A percentile compares a stretch with the other conserved stretches of the same genome.
Conservation (phyloP, 441 rosid species). For the Kokia cookei region DNA sequence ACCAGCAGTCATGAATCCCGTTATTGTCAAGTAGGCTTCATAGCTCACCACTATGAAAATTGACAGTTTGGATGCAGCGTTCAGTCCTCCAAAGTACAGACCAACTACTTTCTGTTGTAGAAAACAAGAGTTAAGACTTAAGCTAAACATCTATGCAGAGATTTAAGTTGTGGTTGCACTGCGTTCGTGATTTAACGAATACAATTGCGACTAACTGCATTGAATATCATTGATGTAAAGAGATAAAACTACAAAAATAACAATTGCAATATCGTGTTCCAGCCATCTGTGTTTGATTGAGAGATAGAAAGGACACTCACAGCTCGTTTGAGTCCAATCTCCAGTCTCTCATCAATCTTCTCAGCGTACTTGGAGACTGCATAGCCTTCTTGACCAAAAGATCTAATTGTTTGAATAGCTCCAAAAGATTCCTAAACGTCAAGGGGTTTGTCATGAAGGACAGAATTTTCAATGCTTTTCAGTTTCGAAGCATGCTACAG, state of each 20-base stretch:
- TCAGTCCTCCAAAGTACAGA: constrained; percentile 71
- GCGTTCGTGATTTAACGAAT: neutral
- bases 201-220: too few species aligned
- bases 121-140: constrained; percentile 7
- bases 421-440: constrained; percentile 78
- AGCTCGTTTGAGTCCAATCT: constrained; percentile 85
- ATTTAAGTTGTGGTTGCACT: too few species aligned
- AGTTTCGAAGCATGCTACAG: neutral
- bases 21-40: constrained; percentile 81
- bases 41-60: constrained; percentile 75
- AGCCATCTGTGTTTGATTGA: neutral
- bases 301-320: constrained; percentile 31
- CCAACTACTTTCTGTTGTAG: constrained; percentile 62
- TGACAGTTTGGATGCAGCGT: constrained; percentile 82
- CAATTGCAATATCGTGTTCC: neutral
- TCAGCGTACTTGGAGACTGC: constrained; percentile 63
- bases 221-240: too few species aligned
- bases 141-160: too few species aligned
- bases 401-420: constrained; percentile 86
- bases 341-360: constrained; percentile 79
- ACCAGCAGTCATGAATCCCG: constrained; percentile 77
- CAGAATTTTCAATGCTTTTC: neutral
- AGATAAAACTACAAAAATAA: neutral
- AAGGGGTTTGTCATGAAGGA: neutral
- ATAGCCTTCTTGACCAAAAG: constrained; percentile 76